Conservation (phyloP, 495 filamentous ascomycete species). For the Penicillium samsonianum region DNA sequence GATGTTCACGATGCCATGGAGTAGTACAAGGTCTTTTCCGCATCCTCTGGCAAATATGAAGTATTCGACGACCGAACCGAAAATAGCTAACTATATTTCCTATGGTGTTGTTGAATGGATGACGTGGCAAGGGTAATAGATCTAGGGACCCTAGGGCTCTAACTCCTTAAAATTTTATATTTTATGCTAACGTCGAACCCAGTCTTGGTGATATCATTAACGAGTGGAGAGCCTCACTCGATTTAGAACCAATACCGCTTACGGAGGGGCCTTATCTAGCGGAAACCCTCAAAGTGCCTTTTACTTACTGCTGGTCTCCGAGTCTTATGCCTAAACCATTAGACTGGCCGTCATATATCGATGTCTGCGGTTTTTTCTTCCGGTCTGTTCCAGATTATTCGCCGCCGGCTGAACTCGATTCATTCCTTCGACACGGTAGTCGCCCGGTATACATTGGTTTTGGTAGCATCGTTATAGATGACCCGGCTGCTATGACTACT, state of each 20-base stretch:
- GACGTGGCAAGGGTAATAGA: conserved; percentile 66
- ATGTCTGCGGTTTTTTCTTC: conserved; percentile 60
- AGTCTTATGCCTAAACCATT: conserved; percentile 57
- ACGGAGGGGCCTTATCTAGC: conserved; percentile 28
- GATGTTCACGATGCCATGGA: conserved; percentile 63
- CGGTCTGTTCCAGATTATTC: conserved; percentile 46
- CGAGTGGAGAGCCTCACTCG: conserved; percentile 45
- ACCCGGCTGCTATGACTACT: conserved; percentile 51
- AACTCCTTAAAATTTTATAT: too few relatives aligned
- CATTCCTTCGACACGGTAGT: conserved; percentile 50
- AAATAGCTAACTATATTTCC: conserved; percentile 53
- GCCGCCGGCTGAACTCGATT: conserved; percentile 44
- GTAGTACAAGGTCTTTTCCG: conserved; percentile 51
- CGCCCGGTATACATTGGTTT: conserved; percentile 64
- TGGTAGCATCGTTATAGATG: conserved; percentile 61
- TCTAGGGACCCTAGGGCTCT: too few relatives aligned
- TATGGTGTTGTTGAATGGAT: conserved; percentile 60
- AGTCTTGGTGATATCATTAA: conserved; percentile 60
- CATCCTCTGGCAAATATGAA: conserved; percentile 56
- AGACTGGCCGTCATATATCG: conserved; percentile 55
- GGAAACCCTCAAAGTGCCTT: conserved; percentile 50
- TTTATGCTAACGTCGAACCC: too few relatives aligned
- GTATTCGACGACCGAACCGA: conserved; percentile 38
- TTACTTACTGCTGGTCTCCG: conserved; percentile 62
- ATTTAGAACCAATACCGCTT: conserved; percentile 44